phyloP scores from a whole-genome alignment of 2,329 filamentous ascomycete genomes.

The Aspergillus amoenus region DNA sequence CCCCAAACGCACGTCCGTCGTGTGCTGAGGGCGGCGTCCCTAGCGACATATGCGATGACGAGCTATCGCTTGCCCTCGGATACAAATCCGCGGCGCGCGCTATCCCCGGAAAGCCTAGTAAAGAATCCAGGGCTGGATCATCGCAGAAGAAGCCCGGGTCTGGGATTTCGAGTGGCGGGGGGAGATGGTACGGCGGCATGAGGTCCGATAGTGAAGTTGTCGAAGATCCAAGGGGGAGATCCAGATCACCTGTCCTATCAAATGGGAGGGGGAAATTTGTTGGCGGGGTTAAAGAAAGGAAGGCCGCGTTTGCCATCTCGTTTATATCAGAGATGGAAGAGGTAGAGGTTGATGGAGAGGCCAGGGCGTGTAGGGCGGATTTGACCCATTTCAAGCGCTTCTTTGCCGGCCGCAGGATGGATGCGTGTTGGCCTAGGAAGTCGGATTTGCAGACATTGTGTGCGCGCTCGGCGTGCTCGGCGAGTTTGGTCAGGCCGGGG shows the following conservation, averaged over 20 bases:
- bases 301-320: background rate
- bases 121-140: background rate
- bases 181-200: background rate
- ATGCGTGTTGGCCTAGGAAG: background rate
- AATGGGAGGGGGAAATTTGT: too few species aligned
- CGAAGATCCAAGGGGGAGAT: too few species aligned
- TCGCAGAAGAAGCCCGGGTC: background rate
- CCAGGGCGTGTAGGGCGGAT: background rate
- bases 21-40: background rate
- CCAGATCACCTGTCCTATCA: too few species aligned
- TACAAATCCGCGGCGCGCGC: background rate
- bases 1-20: too few species aligned
- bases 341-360: background rate
- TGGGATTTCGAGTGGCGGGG: background rate
- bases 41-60: background rate
- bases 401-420: background rate
- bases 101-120: background rate
- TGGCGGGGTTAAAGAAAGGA: background rate
- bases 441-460: background rate
- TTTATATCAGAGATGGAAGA: background rate
- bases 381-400: background rate
- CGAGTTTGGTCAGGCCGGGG: background rate
- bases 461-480: background rate
- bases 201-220: background rate
- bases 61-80: background rate